Percentiles rank a stretch among this genome's conserved stretches.
Evolutionary conservation across 2,329 filamentous ascomycete genomes (phyloP).

Genomic region (Phialophora macrospora): DNA sequence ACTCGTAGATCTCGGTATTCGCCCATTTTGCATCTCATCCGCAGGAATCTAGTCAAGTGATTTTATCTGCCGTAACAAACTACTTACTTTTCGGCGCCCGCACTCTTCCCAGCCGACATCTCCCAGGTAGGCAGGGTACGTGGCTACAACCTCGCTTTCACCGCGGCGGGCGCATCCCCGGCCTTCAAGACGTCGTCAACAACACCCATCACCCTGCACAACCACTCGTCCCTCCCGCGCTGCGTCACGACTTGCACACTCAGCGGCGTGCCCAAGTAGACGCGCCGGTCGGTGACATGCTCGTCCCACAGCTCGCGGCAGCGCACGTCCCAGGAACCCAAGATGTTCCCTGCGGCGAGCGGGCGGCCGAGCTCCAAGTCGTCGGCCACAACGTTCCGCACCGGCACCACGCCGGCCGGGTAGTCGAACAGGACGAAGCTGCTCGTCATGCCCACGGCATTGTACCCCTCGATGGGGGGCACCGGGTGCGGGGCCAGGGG

Average conservation of each 20-base stretch:
- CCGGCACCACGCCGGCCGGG: constrained; percentile 62
- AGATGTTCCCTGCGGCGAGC: constrained; percentile 45
- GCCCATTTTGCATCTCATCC: neutral
- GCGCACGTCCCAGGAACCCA: constrained; percentile 64
- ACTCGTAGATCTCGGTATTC: neutral
- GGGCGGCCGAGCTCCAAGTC: constrained; percentile 59
- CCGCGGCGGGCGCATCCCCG: neutral
- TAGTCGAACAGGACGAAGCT: constrained; percentile 67
- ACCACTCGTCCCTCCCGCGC: constrained; percentile 59
- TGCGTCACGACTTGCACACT: constrained; percentile 64
- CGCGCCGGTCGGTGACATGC: constrained; percentile 57
- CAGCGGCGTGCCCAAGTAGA: constrained; percentile 61
- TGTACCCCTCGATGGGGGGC: constrained; percentile 66
- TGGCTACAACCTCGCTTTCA: constrained; percentile 23
- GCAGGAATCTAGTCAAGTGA: neutral
- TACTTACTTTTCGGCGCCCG: neutral
- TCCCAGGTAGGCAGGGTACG: neutral
- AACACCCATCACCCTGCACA: constrained; percentile 59
- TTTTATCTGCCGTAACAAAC: neutral
- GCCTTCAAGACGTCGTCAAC: constrained; percentile 54
- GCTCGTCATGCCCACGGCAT: constrained; percentile 66
- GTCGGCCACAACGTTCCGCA: constrained; percentile 54
- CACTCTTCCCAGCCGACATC: neutral
- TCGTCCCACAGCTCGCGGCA: constrained; percentile 63
- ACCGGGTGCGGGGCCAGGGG: constrained; percentile 69